phyloP scores from a whole-genome alignment of 495 filamentous ascomycete genomes.

The Penicillium cataractarum region DNA sequence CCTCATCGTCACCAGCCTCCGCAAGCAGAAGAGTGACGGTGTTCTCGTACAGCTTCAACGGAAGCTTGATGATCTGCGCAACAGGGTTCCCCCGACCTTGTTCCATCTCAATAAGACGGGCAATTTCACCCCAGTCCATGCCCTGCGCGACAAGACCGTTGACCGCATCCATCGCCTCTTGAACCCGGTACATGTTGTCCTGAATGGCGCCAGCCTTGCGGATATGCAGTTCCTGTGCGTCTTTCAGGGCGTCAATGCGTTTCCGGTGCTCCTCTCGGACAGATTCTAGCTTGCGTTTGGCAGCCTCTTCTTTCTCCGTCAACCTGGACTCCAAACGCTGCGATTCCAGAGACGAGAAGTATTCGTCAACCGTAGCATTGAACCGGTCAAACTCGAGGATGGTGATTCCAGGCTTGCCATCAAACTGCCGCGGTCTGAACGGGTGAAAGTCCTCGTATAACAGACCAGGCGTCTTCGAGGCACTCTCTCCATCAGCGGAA shows the following conservation, averaged over 20 bases:
- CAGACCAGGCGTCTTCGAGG: conserved; percentile 50
- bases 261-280: conserved; percentile 81
- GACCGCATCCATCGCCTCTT: conserved; percentile 88
- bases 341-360: conserved; percentile 93
- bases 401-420: conserved; percentile 60
- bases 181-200: conserved; percentile 83
- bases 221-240: conserved; percentile 78
- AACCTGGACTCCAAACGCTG: conserved; percentile 87
- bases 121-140: conserved; percentile 96
- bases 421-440: conserved; percentile 84
- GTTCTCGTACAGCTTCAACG: conserved; percentile 86
- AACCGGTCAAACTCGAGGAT: conserved; percentile 80
- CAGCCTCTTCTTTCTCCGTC: conserved; percentile 76
- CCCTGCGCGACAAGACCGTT: conserved; percentile 87
- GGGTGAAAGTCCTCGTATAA: conserved; percentile 96
- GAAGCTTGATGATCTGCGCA: conserved; percentile 83
- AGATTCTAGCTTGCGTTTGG: conserved; percentile 79
- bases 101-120: conserved; percentile 83
- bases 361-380: conserved; percentile 93
- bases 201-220: conserved; percentile 89
- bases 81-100: conserved; percentile 80
- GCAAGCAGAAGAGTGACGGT: conserved; percentile 79
- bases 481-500: conserved; percentile 39
- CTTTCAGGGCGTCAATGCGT: conserved; percentile 78
- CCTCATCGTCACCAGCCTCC: conserved; percentile 64